Base-by-base conservation (phyloP, 2,329 filamentous ascomycete genomes). In the Pseudogymnoascus sp. region DNA sequence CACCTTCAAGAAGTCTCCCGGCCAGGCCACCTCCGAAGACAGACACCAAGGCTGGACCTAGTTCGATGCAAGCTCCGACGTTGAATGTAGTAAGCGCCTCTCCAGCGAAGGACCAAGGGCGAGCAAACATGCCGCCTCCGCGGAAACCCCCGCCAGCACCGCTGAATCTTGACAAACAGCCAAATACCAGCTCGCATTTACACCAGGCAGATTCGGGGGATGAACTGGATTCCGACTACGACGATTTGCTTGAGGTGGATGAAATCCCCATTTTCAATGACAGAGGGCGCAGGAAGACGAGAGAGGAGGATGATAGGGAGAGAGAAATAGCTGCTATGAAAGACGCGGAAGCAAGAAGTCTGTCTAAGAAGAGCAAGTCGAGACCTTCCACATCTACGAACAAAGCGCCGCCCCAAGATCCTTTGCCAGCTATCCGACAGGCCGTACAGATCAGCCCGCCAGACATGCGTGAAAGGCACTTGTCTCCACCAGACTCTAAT, bases 111-210 rank as follows among this genome's bases (percentile, higher is more conserved):
- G 35, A 35, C 10, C 31, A 25, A 60, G 56, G 35, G 18, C 76
- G 79, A 7, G 76, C 77, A 4, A 78, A 82, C 8, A 80, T 82
- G 1, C 82, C 85, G 1, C 86, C 88, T 12, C 83, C 84, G 60
- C 84, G 92, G 65, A 97, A 96, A 74, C 84, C 88, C 5, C 92
- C 92, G 2, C 93, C 93, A 56, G 90, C 91, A 11, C 92, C 93
- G 1, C 75, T 97, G 62, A 87, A 92, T 71, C 80, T 97, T 23
- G 81, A 80, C 47, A 77, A 78, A 56, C 69, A 74, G 16, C 71
- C 72, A 3, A 65, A 68, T n/a, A 33, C 77, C 37, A 78, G 76
- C 63, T 73, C 76, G 10, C 78, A 79, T 64, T 71, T 78, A 59
- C 75, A 79, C 53, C 74, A 77, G 53, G 73, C 75, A 2, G 76